Base-by-base conservation (phyloP, 2,329 filamentous ascomycete genomes). In the Colletotrichum magnum region DNA sequence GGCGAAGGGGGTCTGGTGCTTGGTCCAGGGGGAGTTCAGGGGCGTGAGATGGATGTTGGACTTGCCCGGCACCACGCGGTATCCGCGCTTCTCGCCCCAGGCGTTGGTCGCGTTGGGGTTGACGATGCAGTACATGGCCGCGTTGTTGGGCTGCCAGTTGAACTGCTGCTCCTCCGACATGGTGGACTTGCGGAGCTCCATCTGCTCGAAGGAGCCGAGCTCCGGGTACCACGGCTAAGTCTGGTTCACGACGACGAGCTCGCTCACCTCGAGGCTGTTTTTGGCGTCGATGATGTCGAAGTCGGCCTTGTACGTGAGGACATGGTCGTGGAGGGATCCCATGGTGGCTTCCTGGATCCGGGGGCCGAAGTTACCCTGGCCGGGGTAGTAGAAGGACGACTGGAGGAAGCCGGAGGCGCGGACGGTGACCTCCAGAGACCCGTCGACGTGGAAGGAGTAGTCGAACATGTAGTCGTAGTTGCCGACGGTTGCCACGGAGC, bases 31-130 rank as follows among this genome's bases (percentile, higher is more conserved):
- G 6, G 83, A 85, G 67, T 86, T 80, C 13, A 79, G 64, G 24
- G 84, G 77, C 0, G 84, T 84, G 24, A 87, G 76, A 70, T 86
- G 83, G 6, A 78, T 75, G 87, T 99, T 98, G 80, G 98, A 95
- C 87, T 98, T 98, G 77, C 96, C 96, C 45, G 96, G 96, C 95
- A 99, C 98, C 86, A 98, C 98, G 75, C 93, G 97, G 78, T 93
- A 96, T 73, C 95, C 95, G 26, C 95, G 96, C 86, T 98, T 80
- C 73, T 86, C 83, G 45, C 85, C 85, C 63, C 80, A 86, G n/a
- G 76, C 74, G 71, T 88, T 88, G 3, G 75, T 80, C 4, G 76
- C 73, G 48, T 84, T 81, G 10, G 77, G 79, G 70, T 86, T 87
- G 51, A 86, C 74, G 6, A 87, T 76, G 6, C 80, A 76, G 70